These are phyloP conservation scores for Penicillium nordicum DNA, from an alignment of 2,329 filamentous ascomycete species.

Conservation along the genomic window DNA sequence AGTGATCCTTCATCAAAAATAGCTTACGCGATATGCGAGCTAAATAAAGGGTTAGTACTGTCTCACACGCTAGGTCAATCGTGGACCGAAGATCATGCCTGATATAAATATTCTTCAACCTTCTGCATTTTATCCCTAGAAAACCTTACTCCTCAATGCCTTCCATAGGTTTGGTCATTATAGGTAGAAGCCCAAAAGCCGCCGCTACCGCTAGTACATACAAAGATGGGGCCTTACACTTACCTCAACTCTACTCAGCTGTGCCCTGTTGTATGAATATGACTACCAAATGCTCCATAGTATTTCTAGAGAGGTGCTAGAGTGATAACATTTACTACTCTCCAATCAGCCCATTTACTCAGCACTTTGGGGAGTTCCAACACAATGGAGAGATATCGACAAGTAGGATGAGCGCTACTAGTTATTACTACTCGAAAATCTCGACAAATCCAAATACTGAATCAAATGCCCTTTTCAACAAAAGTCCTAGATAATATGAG, in stretches of 20 bases:
- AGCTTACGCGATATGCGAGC: background rate
- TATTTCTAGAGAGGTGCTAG: background rate
- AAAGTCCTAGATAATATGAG: background rate
- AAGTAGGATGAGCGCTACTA: background rate
- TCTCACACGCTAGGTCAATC: background rate
- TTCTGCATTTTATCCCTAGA: background rate
- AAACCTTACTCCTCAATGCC: background rate
- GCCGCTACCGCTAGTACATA: background rate
- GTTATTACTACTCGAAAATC: background rate
- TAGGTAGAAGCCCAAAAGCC: background rate
- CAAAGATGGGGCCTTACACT: background rate
- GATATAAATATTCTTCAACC: background rate
- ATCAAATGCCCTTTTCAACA: background rate
- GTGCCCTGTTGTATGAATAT: background rate
- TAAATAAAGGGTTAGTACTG: background rate
- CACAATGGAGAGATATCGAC: background rate
- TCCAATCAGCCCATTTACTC: background rate
- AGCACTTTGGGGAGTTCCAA: background rate
- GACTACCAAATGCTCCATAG: background rate
- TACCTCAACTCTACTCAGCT: no score
- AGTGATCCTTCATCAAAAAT: background rate
- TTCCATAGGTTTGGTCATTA: background rate
- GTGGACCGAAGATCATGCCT: background rate
- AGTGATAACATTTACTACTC: background rate
- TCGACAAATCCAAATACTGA: background rate